phyloP scores from a whole-genome alignment of 2,329 filamentous ascomycete species.

The Diaporthe sp. region DNA sequence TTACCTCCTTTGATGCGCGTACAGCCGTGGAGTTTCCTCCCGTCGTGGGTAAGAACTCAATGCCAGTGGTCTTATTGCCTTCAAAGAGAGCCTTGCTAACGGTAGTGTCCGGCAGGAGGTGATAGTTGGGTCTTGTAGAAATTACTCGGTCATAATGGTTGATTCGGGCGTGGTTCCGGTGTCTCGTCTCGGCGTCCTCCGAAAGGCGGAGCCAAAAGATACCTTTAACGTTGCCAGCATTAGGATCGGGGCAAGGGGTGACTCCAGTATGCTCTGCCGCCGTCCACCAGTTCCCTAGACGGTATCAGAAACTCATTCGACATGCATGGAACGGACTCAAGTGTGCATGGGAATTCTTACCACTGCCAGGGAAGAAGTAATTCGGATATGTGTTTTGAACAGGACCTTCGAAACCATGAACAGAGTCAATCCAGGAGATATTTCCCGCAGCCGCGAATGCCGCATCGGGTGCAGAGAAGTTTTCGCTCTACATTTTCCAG shows the following conservation, averaged over 20 bases:
- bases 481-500: background rate
- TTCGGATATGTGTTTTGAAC: constrained; percentile 50
- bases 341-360: background rate
- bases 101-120: background rate
- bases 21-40: background rate
- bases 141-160: constrained; percentile 12
- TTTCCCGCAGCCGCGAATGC: constrained; percentile 46
- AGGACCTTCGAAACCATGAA: constrained; percentile 48
- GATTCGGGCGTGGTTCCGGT: constrained; percentile 5
- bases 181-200: background rate
- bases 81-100: background rate
- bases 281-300: background rate
- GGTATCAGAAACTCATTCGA: background rate
- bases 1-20: background rate
- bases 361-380: constrained; percentile 45
- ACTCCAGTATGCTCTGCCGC: background rate
- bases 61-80: background rate
- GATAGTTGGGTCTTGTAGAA: background rate
- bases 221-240: background rate
- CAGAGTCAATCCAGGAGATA: constrained; percentile 47
- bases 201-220: constrained; percentile 8
- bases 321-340: fast-evolving
- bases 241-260: background rate
- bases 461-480: constrained; percentile 30
- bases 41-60: background rate